Base-by-base conservation (phyloP, 495 filamentous ascomycete species). In the Gamarada debralockiae region DNA sequence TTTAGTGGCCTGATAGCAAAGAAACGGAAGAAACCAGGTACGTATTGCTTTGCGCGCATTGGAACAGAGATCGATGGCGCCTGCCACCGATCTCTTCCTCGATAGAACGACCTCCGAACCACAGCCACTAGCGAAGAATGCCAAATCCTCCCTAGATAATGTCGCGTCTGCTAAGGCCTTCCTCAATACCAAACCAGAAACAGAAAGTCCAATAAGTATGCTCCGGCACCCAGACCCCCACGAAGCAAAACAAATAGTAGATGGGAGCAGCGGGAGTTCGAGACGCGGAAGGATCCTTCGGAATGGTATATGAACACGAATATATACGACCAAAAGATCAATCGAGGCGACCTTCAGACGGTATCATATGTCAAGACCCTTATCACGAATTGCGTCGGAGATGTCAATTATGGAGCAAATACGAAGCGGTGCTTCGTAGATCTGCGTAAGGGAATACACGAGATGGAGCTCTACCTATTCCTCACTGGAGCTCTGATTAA, bases 401-500 rank as follows among this genome's bases (percentile, higher is more conserved):
- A 37, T 4, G 18, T 41, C 5, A 20, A 50, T 0, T 34, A 24
- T 13, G 44, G 17, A 17, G 47, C 31, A 20, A 49, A 53, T 14
- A 9, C 40, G 3, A 7, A 41, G 2, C n/a, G 39, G 14, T n/a
- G 15, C 21, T 47, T 63, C 1, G 10, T 14, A 2, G 60, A 58
- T 5, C 50, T 70, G 9, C 59, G 67, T 1, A 37, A 31, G 0
- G 50, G 46, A 22, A 24, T 70, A 4, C 63, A 70, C n/a, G 52
- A 70, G 5, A 65, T 70, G 55, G 53, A 63, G 5, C 64, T 71
- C 13, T 66, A 58, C 23, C 41, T 53, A 14, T 65, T 65, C 29
- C 46, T 67, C 1, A 58, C 44, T n/a, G 49, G 31, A 2, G 39
- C 49, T 4, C 42, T 69, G 5, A 44, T 71, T 50, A 61, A 66